A percentile compares a stretch with the other conserved stretches of the same genome.
Conservation (phyloP, 1,284 basidiomycete genomes). For the Puccinia polysora region DNA sequence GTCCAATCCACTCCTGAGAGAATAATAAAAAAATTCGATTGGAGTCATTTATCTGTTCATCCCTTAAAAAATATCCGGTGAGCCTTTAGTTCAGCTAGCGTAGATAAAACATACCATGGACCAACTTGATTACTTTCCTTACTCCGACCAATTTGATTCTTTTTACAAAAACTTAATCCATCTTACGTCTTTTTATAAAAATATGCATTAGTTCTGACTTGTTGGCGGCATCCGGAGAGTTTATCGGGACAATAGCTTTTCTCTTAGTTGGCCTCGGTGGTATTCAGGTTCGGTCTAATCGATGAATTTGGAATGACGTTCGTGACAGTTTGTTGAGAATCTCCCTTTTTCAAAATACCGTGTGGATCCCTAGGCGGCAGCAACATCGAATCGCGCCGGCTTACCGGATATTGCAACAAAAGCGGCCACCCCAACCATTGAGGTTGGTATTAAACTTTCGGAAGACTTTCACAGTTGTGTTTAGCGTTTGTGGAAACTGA, state of each 20-base stretch:
- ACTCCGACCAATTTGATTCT: not conserved
- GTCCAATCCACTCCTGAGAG: too few species aligned
- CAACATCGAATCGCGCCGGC: slow-evolving; percentile 10
- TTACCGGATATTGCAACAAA: slow-evolving; percentile 8
- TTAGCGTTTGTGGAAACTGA: too few species aligned
- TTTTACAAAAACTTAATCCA: not conserved
- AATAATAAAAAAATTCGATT: slow-evolving; percentile 28
- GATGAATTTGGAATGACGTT: not conserved
- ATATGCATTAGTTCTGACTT: slow-evolving; percentile 21
- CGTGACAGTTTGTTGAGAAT: too few species aligned
- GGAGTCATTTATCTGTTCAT: slow-evolving; percentile 18
- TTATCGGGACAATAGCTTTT: slow-evolving; percentile 33
- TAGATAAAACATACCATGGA: not conserved
- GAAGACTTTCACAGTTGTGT: too few species aligned
- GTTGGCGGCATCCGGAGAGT: slow-evolving; percentile 35
- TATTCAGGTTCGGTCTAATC: slow-evolving; percentile 28
- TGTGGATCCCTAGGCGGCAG: slow-evolving; percentile 14
- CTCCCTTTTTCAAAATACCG: too few species aligned
- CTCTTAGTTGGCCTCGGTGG: slow-evolving; percentile 42
- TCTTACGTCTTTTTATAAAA: not conserved
- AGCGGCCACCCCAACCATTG: not conserved
- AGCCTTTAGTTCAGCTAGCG: not conserved
- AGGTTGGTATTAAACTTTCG: not conserved
- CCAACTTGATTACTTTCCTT: not conserved
- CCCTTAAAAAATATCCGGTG: slow-evolving; percentile 14